Percentiles rank a stretch among this genome's conserved stretches.
These are phyloP conservation scores for Septoria petroselini DNA, from an alignment of 2,329 filamentous ascomycete genomes.

Conservation along the genomic window DNA sequence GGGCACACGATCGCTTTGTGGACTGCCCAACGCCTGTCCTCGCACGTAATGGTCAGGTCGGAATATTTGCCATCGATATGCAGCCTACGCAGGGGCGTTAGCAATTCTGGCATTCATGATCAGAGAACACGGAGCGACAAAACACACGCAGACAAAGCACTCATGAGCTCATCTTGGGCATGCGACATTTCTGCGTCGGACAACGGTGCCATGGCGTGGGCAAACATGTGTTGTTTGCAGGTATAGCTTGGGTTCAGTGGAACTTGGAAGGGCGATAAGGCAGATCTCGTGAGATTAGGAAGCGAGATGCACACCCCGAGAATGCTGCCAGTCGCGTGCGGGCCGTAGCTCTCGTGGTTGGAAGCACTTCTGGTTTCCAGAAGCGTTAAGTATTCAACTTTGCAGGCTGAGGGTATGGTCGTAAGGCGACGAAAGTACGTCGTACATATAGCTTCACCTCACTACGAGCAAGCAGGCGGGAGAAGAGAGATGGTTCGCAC, in stretches of 20 bases:
- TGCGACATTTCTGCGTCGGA: conserved; percentile 33
- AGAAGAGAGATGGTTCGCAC: not conserved
- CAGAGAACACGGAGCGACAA: conserved; percentile 9
- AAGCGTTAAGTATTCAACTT: not conserved
- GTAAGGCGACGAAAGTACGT: not conserved
- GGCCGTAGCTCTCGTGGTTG: no score
- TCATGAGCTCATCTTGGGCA: conserved; percentile 46
- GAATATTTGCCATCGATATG: conserved; percentile 44
- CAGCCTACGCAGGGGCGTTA: conserved; percentile 32
- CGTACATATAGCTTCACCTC: conserved; percentile 4
- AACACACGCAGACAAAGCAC: conserved; percentile 48
- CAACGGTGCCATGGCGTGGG: conserved; percentile 23
- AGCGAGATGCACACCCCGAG: no score
- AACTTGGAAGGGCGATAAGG: conserved; percentile 8
- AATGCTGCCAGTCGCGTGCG: no score
- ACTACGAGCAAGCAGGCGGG: no score
- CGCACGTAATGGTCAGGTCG: conserved; percentile 50
- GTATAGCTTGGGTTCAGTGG: not conserved
- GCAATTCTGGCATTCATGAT: conserved; percentile 28
- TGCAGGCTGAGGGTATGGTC: not conserved
- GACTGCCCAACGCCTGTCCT: conserved; percentile 46
- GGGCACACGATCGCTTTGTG: conserved; percentile 51
- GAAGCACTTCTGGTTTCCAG: not conserved
- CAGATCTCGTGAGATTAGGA: not conserved
- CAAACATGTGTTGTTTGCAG: conserved; percentile 12